Evolutionary conservation across 495 filamentous ascomycete genomes (phyloP).

Genomic region (Evernia prunastri): DNA sequence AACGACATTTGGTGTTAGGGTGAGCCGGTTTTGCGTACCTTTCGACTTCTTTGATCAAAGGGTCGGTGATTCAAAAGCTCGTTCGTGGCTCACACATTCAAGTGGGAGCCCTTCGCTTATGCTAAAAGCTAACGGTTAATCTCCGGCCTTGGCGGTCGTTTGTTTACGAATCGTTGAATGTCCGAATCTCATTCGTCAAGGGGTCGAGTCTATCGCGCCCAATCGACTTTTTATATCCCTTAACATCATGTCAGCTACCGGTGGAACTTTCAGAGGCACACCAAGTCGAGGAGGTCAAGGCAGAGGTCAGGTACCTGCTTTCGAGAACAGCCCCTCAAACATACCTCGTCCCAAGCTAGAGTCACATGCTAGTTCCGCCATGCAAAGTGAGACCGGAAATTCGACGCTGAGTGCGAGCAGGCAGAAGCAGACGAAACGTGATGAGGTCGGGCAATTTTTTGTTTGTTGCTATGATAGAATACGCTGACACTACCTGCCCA

Average conservation of each 20-base stretch:
- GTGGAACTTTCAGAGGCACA: conserved; percentile 52
- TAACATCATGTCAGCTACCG: conserved; percentile 52
- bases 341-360: conserved; percentile 84
- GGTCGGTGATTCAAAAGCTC: neutral
- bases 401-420: conserved; percentile 80
- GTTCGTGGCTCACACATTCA: conserved; percentile 1
- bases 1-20: too few relatives aligned
- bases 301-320: conserved; percentile 61
- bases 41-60: conserved; percentile 2
- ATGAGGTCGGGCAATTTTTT: conserved; percentile 70
- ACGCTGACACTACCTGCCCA: conserved; percentile 39
- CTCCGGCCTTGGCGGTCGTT: neutral
- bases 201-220: conserved; percentile 5
- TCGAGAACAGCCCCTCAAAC: conserved; percentile 58
- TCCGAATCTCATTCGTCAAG: conserved; percentile 8
- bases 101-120: conserved; percentile 18
- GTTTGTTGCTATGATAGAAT: neutral
- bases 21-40: neutral
- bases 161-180: conserved; percentile 15
- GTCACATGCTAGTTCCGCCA: conserved; percentile 41
- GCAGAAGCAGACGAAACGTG: conserved; percentile 90
- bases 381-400: conserved; percentile 60
- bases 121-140: too few relatives aligned
- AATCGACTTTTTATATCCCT: conserved; percentile 7
- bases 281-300: conserved; percentile 49